Conservation (phyloP, 2,329 filamentous ascomycete genomes). For the Colletotrichum salicis region DNA sequence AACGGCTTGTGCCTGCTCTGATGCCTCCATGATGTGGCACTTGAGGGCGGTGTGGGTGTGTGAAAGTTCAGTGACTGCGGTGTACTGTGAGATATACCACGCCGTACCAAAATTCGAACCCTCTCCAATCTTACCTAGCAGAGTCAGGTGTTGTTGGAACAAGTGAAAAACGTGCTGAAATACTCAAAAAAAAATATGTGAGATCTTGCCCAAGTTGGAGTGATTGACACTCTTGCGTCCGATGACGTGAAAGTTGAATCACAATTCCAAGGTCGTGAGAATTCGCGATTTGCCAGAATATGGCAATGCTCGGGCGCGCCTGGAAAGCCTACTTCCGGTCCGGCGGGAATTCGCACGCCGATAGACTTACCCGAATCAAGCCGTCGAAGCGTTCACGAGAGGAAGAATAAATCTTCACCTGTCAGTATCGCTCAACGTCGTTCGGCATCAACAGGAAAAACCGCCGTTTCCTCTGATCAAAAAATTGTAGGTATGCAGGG, state of each 20-base stretch:
- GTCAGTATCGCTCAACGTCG: constrained; percentile 11
- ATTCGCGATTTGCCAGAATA: not conserved
- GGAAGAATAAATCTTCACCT: not conserved
- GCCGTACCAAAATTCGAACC: not conserved
- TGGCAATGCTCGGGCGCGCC: not conserved
- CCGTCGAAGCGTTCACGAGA: not conserved
- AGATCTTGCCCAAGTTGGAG: not conserved
- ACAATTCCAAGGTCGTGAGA: not conserved
- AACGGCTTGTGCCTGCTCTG: constrained; percentile 1
- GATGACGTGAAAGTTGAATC: not conserved
- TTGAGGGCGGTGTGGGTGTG: not conserved
- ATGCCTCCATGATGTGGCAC: constrained; percentile 22
- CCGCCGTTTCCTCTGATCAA: constrained; percentile 13
- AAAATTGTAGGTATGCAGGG: constrained; percentile 30
- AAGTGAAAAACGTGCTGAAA: not conserved
- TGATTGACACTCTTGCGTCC: not conserved
- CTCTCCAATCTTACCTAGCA: not conserved
- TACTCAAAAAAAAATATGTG: not conserved
- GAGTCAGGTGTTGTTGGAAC: not conserved
- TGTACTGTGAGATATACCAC: not conserved
- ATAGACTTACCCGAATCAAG: not conserved
- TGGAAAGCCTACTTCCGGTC: not conserved
- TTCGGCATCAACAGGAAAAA: constrained; percentile 3
- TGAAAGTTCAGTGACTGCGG: not conserved
- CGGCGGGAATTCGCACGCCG: not conserved